Evolutionary conservation across 495 filamentous ascomycete species (phyloP).

Genomic region (Podospora anserina): DNA sequence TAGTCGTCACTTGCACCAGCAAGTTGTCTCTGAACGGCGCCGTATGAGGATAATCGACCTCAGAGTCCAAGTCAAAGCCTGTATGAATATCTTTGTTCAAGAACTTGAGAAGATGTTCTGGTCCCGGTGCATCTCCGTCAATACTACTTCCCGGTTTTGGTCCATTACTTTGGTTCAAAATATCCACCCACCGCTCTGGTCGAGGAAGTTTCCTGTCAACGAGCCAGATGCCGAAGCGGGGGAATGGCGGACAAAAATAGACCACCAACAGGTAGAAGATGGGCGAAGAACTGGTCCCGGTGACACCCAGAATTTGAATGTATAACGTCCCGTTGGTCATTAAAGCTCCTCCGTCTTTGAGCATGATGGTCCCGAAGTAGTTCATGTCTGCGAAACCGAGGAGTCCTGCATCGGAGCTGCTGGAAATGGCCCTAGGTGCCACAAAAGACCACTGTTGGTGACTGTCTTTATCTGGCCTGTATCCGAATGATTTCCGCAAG

Average conservation of each 20-base stretch:
- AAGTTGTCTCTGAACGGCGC: neutral
- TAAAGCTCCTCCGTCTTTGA: neutral
- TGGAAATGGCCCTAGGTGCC: neutral
- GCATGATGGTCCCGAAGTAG: neutral
- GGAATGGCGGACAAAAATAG: neutral
- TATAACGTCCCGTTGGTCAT: neutral
- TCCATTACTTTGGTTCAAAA: neutral
- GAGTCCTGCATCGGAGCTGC: no score
- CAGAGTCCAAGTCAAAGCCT: neutral
- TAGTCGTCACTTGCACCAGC: neutral
- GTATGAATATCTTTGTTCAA: neutral
- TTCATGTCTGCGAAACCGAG: neutral
- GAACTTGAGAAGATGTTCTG: neutral
- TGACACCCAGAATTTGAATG: neutral
- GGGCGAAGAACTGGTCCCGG: neutral
- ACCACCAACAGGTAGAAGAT: neutral
- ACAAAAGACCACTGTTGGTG: neutral
- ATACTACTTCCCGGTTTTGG: neutral
- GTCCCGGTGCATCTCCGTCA: neutral
- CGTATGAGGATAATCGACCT: neutral
- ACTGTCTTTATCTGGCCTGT: neutral
- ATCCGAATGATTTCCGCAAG: neutral
- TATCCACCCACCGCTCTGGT: neutral
- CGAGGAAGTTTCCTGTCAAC: neutral
- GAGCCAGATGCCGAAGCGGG: neutral